Evolutionary conservation across 176 grass and related monocot genomes (phyloP), one percentile per base, ranked within the genome.

Genomic region (Puya raimondii): DNA sequence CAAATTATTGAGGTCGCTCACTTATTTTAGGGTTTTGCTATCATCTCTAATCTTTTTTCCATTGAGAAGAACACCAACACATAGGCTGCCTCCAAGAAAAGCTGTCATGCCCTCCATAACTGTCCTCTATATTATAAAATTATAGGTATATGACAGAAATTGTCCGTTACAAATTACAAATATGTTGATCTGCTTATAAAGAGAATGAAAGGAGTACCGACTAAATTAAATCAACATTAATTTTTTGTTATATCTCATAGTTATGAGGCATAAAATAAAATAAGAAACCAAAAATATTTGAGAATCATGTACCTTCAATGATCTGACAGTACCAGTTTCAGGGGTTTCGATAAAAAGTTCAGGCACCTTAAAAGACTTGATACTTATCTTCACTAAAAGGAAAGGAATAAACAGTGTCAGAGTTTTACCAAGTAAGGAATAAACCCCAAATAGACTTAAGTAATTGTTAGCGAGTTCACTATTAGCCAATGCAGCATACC

Each of bases 21-120:
- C 80, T 68, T 99, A 87, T 64, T 81, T 65, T 69, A 99, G 74
- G 9, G 89, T 94, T 73, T 83, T 83, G 58, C 50, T 78, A 73
- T 94, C 95, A 80, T 99, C 95, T 79, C 82, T 87, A 71, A 94
- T 82, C 82, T 91, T 99, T 70, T 88, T 93, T 67, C 95, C 95
- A 22, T 94, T 87, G 23, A 88, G 81, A 72, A 90, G 77, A 67
- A 99, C 82, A 75, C 90, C 94, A 2, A 99, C 70, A 25, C 63
- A 80, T 15, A 99, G 78, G 70, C 87, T 85, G 69, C 85, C 84
- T 77, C 90, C 84, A 72, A 94, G 82, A 76, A 99, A 80, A 53
- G 95, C 87, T 75, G 81, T 90, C 51, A 99, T 83, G 2, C 86
- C 85, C 76, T 99, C 95, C 78, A 99, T 65, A 72, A 99, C 87